A percentile compares a stretch with the other conserved stretches of the same genome.
Evolutionary conservation across 306 rosid genomes (phyloP).

Genomic region (Senna tora): DNA sequence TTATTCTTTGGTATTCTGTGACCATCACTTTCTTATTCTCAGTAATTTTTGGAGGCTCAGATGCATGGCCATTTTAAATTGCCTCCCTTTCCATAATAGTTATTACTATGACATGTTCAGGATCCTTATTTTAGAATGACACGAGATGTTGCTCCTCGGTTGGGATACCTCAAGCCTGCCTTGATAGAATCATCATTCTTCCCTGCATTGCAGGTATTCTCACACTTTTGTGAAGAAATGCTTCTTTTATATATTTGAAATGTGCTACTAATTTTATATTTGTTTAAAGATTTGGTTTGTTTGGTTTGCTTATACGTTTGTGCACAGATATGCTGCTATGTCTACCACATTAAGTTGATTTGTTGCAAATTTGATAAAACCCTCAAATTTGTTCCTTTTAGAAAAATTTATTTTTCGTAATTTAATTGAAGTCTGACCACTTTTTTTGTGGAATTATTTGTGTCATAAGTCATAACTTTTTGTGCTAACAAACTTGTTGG

Average conservation of each 20-base stretch:
- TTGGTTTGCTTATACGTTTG: conserved; percentile 14
- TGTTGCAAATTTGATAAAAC: neutral
- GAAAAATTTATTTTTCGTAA: neutral
- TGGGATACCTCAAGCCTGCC: conserved; percentile 85
- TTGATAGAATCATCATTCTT: conserved; percentile 87
- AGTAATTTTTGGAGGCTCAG: neutral
- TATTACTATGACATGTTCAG: conserved; percentile 50
- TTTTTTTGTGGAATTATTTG: neutral
- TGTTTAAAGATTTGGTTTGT: neutral
- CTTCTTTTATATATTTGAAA: neutral
- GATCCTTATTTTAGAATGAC: conserved; percentile 99
- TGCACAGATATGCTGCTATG: neutral
- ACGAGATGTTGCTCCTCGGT: conserved; percentile 89
- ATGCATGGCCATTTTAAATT: conserved; percentile 22
- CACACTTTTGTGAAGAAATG: conserved; percentile 17
- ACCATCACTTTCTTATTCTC: conserved; percentile 2
- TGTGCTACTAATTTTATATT: neutral
- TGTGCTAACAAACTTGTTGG: neutral
- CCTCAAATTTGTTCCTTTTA: neutral
- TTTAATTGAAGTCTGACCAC: neutral
- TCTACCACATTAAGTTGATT: neutral
- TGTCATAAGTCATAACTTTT: neutral
- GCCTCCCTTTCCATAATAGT: conserved; percentile 2
- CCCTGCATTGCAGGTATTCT: conserved; percentile 90
- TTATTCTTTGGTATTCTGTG: neutral